Percentiles rank a stretch among this genome's conserved stretches.
phyloP scores from a whole-genome alignment of 371 early-diverging fungal genomes.

The Circinella minor region DNA sequence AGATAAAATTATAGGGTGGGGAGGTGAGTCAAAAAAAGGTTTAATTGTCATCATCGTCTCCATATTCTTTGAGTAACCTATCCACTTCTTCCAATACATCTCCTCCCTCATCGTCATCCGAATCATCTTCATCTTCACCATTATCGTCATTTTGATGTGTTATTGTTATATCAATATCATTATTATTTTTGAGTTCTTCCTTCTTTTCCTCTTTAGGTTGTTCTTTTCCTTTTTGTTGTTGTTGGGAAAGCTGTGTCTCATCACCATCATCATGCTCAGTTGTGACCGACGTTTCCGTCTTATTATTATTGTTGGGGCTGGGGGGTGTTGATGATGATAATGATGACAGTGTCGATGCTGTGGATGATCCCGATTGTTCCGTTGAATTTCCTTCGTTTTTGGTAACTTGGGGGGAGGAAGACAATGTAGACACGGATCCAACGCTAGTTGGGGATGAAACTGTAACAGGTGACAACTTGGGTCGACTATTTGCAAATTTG shows the following conservation, averaged over 20 bases:
- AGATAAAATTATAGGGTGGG: not conserved
- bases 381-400: not conserved
- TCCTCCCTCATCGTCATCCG: conserved; percentile 18
- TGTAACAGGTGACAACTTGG: conserved; percentile 6
- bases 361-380: not conserved
- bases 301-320: conserved; percentile 10
- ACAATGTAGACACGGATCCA: not conserved
- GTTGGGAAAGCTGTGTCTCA: not conserved
- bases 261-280: not conserved
- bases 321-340: not conserved
- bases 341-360: conserved; percentile 15
- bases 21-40: not conserved
- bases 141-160: conserved; percentile 24
- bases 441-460: conserved; percentile 3
- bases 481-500: conserved; percentile 36
- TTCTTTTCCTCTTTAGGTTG: conserved; percentile 13
- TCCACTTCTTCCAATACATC: conserved; percentile 33
- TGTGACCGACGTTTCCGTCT: not conserved
- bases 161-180: conserved; percentile 9
- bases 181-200: not conserved
- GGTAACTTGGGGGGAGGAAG: not conserved
- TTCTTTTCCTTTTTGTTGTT: not conserved
- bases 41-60: conserved; percentile 18
- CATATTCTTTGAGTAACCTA: conserved; percentile 25
- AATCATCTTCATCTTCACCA: conserved; percentile 38